A percentile compares a stretch with the other conserved stretches of the same genome.
phyloP scores from a whole-genome alignment of 139 green algal species.

The Micractinium conductrix region DNA sequence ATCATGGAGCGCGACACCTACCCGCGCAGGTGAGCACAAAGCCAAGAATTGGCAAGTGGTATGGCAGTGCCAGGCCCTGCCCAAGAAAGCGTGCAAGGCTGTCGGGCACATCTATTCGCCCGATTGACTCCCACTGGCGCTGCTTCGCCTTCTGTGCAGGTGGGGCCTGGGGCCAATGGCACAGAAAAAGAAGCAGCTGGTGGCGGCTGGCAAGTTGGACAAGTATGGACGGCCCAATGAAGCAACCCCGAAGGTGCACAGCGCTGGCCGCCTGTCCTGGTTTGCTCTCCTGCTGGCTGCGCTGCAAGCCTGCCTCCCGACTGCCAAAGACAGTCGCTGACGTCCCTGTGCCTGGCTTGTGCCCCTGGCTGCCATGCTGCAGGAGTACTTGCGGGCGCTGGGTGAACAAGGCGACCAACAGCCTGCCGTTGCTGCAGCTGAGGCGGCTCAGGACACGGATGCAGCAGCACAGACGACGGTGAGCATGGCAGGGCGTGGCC shows the following conservation, averaged over 20 bases:
- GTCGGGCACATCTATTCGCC: too few relatives aligned
- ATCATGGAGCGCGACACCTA: conserved; percentile 99
- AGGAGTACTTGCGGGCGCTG: conserved; percentile 20
- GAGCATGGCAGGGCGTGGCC: not conserved
- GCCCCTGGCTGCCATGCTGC: not conserved
- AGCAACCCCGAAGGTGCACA: conserved; percentile 82
- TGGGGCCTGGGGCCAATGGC: conserved; percentile 89
- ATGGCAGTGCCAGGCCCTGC: too few relatives aligned
- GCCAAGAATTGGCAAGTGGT: too few relatives aligned
- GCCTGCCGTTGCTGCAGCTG: conserved; percentile 6
- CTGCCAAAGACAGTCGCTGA: not conserved
- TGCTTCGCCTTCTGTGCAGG: not conserved
- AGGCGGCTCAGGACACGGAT: conserved; percentile 8
- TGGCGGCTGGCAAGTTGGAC: conserved; percentile 95
- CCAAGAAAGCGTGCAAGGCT: too few relatives aligned
- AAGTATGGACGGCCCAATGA: conserved; percentile 97
- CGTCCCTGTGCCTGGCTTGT: not conserved
- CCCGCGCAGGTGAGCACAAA: conserved; percentile 80
- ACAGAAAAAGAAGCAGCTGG: conserved; percentile 97
- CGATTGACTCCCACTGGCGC: too few relatives aligned
- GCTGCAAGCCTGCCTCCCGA: not conserved
- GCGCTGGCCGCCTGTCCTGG: not conserved
- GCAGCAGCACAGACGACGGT: conserved; percentile 14
- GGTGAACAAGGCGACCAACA: not conserved
- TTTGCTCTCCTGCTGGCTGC: not conserved